These are phyloP conservation scores for Aaosphaeria arxii DNA, from an alignment of 2,329 filamentous ascomycete species.

Conservation along the genomic window DNA sequence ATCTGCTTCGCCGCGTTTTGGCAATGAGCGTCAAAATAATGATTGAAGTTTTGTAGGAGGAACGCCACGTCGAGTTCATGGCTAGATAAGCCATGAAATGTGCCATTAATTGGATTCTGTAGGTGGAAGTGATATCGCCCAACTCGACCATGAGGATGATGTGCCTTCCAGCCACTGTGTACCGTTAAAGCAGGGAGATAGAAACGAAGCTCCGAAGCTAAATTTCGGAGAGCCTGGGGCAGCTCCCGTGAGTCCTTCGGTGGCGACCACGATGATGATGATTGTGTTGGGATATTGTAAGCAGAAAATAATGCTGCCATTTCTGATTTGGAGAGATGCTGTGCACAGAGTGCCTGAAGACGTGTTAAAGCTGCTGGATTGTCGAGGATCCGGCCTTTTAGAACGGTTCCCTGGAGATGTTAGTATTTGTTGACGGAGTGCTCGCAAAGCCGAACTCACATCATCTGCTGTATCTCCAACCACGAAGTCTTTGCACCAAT, in stretches of 20 bases:
- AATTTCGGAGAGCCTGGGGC: constrained; percentile 30
- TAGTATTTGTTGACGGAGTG: background rate
- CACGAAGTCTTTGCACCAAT: constrained; percentile 46
- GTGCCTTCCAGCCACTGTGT: constrained; percentile 29
- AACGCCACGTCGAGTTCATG: constrained; percentile 32
- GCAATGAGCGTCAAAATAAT: constrained; percentile 7
- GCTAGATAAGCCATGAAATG: constrained; percentile 14
- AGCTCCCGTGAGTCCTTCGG: background rate
- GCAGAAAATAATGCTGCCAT: constrained; percentile 16
- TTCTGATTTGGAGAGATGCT: constrained; percentile 16
- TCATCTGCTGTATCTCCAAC: constrained; percentile 49
- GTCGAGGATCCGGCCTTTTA: constrained; percentile 32
- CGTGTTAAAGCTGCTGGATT: constrained; percentile 10
- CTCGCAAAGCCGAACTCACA: constrained; percentile 21
- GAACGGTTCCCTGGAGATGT: constrained; percentile 15
- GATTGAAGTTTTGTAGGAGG: constrained; percentile 24
- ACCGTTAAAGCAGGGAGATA: constrained; percentile 40
- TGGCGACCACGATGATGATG: constrained; percentile 9
- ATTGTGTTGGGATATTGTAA: constrained; percentile 37
- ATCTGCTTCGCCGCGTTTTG: constrained; percentile 12
- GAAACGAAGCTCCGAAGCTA: constrained; percentile 47
- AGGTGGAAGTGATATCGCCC: constrained; percentile 26
- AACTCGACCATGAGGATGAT: background rate
- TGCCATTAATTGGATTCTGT: constrained; percentile 23
- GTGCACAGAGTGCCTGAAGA: constrained; percentile 12